Evolutionary conservation across 208 protist species (phyloP).

Genomic region (Strigomonas culicis): DNA sequence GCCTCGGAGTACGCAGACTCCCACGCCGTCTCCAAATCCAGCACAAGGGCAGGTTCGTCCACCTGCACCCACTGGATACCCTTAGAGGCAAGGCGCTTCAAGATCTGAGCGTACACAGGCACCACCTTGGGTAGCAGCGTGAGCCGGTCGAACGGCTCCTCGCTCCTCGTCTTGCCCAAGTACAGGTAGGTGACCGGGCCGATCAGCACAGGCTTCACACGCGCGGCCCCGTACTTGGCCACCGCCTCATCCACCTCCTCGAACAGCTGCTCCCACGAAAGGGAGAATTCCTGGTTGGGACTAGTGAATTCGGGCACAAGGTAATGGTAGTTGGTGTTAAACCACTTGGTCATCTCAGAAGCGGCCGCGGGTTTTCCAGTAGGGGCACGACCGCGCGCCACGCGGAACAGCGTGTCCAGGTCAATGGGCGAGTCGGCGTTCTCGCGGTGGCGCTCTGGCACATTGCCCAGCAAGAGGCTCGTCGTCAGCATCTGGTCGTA

Average conservation of each 20-base stretch:
- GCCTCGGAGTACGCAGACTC: conserved; percentile 22
- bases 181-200: conserved; percentile 80
- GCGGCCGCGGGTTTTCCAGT: conserved; percentile 47
- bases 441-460: conserved; percentile 53
- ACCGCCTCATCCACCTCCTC: conserved; percentile 62
- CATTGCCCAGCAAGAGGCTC: conserved; percentile 66
- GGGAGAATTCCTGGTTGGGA: conserved; percentile 23
- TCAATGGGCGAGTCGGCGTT: conserved; percentile 18
- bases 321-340: conserved; percentile 94
- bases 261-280: conserved; percentile 43
- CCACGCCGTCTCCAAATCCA: conserved; percentile 50
- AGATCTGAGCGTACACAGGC: conserved; percentile 61
- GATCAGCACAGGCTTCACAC: conserved; percentile 69
- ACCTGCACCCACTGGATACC: conserved; percentile 77
- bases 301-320: conserved; percentile 87
- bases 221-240: conserved; percentile 22
- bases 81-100: conserved; percentile 36
- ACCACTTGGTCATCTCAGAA: conserved; percentile 92
- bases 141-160: conserved; percentile 43
- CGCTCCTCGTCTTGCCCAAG: conserved; percentile 59
- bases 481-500: conserved; percentile 81
- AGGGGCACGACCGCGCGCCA: conserved; percentile 66
- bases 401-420: conserved; percentile 83
- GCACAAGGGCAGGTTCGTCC: conserved; percentile 81
- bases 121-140: conserved; percentile 46